phyloP scores from a whole-genome alignment of 441 rosid genomes.

The Hypseocharis bilobata region DNA sequence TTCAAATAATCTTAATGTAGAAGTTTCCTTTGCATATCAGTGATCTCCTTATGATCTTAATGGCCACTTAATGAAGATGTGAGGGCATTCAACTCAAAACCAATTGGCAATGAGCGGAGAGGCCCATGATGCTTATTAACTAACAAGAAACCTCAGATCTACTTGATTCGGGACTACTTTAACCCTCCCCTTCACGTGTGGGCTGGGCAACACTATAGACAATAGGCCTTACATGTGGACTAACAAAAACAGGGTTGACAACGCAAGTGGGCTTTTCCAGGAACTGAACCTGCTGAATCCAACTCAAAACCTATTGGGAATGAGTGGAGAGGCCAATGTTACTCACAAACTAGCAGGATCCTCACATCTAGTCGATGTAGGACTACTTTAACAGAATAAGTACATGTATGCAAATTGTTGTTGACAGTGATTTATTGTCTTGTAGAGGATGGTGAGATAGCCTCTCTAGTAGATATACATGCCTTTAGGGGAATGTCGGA shows the following conservation, averaged over 20 bases:
- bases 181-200: not conserved
- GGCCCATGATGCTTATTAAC: not conserved
- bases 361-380: too few species aligned
- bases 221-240: not conserved
- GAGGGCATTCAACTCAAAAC: not conserved
- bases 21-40: not conserved
- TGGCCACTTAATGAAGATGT: slow-evolving; percentile 5
- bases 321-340: too few species aligned
- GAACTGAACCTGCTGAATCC: not conserved
- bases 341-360: too few species aligned
- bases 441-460: slow-evolving; percentile 45
- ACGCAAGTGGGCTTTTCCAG: not conserved
- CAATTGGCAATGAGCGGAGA: not conserved
- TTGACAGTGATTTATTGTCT: slow-evolving; percentile 16
- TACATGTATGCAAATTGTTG: not conserved
- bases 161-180: not conserved
- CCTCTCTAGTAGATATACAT: slow-evolving; percentile 56
- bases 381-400: too few species aligned
- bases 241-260: not conserved
- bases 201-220: not conserved
- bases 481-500: slow-evolving; percentile 55
- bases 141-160: not conserved
- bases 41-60: slow-evolving; percentile 15
- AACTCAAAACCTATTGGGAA: too few species aligned
- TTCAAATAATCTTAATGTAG: not conserved